Evolutionary conservation across 192 early-diverging fungal genomes (phyloP).

Genomic region (Coemansia sp.): DNA sequence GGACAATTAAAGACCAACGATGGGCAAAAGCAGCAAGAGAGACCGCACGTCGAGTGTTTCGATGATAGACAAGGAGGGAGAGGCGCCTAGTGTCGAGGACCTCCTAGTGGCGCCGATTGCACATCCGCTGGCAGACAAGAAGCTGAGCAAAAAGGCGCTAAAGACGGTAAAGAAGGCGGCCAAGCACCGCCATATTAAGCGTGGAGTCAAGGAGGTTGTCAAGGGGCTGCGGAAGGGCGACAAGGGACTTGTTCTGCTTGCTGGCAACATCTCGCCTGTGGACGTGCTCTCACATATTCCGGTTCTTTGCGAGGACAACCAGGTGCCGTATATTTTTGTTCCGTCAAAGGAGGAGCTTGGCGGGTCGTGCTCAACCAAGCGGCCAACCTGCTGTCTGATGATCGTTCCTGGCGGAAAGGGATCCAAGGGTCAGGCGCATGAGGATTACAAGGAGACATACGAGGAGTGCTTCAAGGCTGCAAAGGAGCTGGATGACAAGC

Average conservation of each 20-base stretch:
- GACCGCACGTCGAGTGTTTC: slow-evolving; percentile 40
- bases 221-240: slow-evolving; percentile 94
- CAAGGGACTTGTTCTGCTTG: slow-evolving; percentile 93
- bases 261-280: slow-evolving; percentile 94
- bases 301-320: slow-evolving; percentile 93
- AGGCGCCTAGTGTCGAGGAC: slow-evolving; percentile 20
- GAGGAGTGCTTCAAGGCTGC: slow-evolving; percentile 79
- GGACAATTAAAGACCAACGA: slow-evolving; percentile 26
- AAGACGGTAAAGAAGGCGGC: slow-evolving; percentile 64
- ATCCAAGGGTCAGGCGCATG: slow-evolving; percentile 65
- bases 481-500: slow-evolving; percentile 72
- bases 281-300: slow-evolving; percentile 98
- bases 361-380: slow-evolving; percentile 87
- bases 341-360: slow-evolving; percentile 95
- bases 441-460: slow-evolving; percentile 85
- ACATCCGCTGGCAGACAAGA: slow-evolving; percentile 52
- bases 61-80: slow-evolving; percentile 39
- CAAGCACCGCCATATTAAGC: slow-evolving; percentile 83
- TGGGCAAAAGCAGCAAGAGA: slow-evolving; percentile 84
- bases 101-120: slow-evolving; percentile 45
- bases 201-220: slow-evolving; percentile 98
- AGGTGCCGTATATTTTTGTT: slow-evolving; percentile 95
- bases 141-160: slow-evolving; percentile 54
- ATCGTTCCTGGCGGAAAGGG: slow-evolving; percentile 79
- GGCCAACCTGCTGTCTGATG: slow-evolving; percentile 92